Percentiles rank a stretch among this genome's conserved stretches.
Conservation (phyloP, 2,329 filamentous ascomycete genomes). For the Aspergillus oerlinghausenensis region DNA sequence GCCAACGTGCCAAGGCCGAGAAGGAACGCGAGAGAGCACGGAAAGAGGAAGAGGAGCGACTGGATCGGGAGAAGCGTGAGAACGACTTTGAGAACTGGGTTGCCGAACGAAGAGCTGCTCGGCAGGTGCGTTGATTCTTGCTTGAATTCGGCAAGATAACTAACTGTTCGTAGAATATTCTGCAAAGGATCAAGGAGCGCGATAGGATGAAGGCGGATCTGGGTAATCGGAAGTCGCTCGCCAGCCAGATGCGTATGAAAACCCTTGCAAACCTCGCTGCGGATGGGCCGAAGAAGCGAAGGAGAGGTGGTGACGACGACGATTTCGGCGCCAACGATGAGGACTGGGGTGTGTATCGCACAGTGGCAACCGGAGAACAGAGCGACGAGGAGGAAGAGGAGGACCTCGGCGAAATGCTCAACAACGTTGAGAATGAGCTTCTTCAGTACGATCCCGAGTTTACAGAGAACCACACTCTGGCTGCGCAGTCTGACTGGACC, state of each 20-base stretch:
- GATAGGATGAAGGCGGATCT: constrained; percentile 90
- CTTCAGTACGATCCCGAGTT: constrained; percentile 83
- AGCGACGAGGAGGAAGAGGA: constrained; percentile 91
- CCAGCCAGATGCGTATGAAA: constrained; percentile 97
- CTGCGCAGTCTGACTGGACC: constrained; percentile 92
- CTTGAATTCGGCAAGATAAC: constrained; percentile 4
- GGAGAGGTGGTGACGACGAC: constrained; percentile 87
- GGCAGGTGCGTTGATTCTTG: constrained; percentile 42
- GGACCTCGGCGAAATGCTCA: constrained; percentile 70
- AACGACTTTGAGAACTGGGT: constrained; percentile 86
- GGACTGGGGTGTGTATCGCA: constrained; percentile 95
- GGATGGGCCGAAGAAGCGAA: constrained; percentile 78
- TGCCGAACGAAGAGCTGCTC: constrained; percentile 70
- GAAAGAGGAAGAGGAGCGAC: constrained; percentile 72
- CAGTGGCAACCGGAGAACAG: constrained; percentile 73
- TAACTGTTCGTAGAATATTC: constrained; percentile 52
- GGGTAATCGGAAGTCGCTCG: constrained; percentile 92
- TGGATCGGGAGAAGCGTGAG: constrained; percentile 77
- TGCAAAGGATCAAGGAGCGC: constrained; percentile 84
- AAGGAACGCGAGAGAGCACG: constrained; percentile 90
- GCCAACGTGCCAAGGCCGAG: constrained; percentile 89
- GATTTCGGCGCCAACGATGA: constrained; percentile 96
- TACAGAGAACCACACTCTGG: constrained; percentile 85
- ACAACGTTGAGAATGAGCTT: constrained; percentile 75
- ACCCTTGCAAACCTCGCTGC: constrained; percentile 93